Conservation (phyloP, 1,284 basidiomycete genomes). For the Mycosarcoma maydis region DNA sequence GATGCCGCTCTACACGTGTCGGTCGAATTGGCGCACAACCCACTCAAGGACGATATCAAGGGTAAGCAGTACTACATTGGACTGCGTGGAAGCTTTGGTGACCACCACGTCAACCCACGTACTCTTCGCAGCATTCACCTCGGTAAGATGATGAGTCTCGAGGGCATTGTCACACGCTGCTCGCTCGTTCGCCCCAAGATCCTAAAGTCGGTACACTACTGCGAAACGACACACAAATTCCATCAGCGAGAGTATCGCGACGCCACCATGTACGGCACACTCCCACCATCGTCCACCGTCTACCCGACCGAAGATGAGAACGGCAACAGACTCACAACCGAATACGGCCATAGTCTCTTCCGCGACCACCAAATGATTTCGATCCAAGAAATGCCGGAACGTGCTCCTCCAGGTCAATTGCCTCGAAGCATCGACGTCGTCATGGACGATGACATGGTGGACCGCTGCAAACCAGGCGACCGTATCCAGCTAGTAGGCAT, state of each 20-base stretch:
- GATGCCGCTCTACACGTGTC: slow-evolving; percentile 84
- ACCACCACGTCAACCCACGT: slow-evolving; percentile 95
- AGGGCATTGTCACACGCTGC: slow-evolving; percentile 96
- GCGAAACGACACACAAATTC: slow-evolving; percentile 83
- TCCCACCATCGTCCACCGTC: slow-evolving; percentile 52
- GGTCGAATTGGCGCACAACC: slow-evolving; percentile 79
- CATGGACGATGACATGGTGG: slow-evolving; percentile 94
- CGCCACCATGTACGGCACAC: slow-evolving; percentile 85
- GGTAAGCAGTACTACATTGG: slow-evolving; percentile 80
- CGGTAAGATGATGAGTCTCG: slow-evolving; percentile 94
- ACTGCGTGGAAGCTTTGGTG: slow-evolving; percentile 97
- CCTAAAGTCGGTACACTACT: slow-evolving; percentile 95
- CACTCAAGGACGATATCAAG: slow-evolving; percentile 82
- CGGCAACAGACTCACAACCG: slow-evolving; percentile 85
- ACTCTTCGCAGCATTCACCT: slow-evolving; percentile 88
- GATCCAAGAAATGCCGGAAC: slow-evolving; percentile 99
- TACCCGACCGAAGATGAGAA: slow-evolving; percentile 92
- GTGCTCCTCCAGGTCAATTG: slow-evolving; percentile 94
- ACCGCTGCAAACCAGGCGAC: slow-evolving; percentile 97
- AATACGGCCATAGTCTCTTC: slow-evolving; percentile 92
- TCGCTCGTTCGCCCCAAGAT: slow-evolving; percentile 98
- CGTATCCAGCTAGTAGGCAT: slow-evolving; percentile 95
- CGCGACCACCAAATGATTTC: slow-evolving; percentile 96
- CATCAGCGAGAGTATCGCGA: slow-evolving; percentile 92
- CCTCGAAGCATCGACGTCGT: slow-evolving; percentile 96